Base-by-base conservation (phyloP, 306 rosid species). In the Rosa multiflora region DNA sequence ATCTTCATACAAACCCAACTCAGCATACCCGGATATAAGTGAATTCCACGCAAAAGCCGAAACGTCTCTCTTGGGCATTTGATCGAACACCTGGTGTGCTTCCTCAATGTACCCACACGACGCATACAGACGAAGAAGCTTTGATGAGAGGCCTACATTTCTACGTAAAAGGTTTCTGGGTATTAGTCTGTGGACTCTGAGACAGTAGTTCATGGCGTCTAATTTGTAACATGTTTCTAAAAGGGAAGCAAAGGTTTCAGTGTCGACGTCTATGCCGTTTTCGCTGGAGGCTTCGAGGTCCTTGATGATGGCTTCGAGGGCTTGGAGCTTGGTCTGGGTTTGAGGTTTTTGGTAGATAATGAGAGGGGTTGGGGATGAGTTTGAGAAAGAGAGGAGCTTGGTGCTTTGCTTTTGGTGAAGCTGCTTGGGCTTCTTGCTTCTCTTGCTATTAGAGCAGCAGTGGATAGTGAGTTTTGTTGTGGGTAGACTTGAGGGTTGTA, bases 41-140 rank as follows among this genome's bases (percentile, higher is more conserved):
- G 97, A 90, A 82, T 95, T 95, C 99, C 99, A 95, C 0, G 96
- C 85, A 70, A 95, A 92, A 3, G 97, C 93, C 64, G 82, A 88
- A 0, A 14, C 17, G 58, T 81, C 79, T 55, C 92, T 84, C 0
- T 86, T 72, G 75, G 85, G 0, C 97, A 95, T 94, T 90, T 89
- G 82, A 82, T 95, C 99, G 73, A 95, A 92, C 94, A 95, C 72
- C 71, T 88, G 78, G 75, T 92, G 98, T 7, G 97, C 98, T 10
- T 80, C 80, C 12, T 91, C 91, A 26, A 88, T 59, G 10, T 56
- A 72, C 18, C 98, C 96, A 83, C 20, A 84, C 0, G 91, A 72
- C 1, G 93, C 97, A 37, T 93, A 95, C 10, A 95, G 14, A 12
- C 96, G 81, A 9, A 92, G 81, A 53, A 95, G 90, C 82, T 95